phyloP scores from a whole-genome alignment of 257 asterid genomes.

The Craterostigma plantagineum region DNA sequence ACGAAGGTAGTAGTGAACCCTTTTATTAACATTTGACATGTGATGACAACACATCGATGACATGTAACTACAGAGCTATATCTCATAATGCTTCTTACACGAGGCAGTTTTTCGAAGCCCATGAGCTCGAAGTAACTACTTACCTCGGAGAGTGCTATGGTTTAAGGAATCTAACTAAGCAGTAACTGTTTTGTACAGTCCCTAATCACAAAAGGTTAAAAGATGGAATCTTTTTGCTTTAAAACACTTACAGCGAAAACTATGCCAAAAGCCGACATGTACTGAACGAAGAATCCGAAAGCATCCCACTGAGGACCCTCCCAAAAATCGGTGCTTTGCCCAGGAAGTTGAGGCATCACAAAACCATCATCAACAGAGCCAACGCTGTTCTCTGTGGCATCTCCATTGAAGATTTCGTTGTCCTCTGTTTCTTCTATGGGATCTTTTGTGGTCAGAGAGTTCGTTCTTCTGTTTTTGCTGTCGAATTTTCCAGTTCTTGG shows the following conservation, averaged over 20 bases:
- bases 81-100: too few relatives aligned
- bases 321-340: constrained; percentile 49
- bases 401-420: constrained; percentile 10
- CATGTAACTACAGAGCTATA: too few relatives aligned
- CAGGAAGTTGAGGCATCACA: constrained; percentile 72
- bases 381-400: constrained; percentile 1
- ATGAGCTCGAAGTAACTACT: too few relatives aligned
- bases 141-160: too few relatives aligned
- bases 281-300: constrained; percentile 75
- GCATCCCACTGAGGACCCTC: constrained; percentile 90
- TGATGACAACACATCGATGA: too few relatives aligned
- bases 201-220: background rate
- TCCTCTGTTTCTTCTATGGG: constrained; percentile 16
- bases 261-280: constrained; percentile 88
- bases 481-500: constrained; percentile 49
- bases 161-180: too few relatives aligned
- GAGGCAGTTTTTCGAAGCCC: too few relatives aligned
- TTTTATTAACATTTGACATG: background rate
- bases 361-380: constrained; percentile 33
- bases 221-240: background rate
- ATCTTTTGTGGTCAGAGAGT: constrained; percentile 34
- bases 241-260: constrained; percentile 50
- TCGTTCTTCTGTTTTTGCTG: constrained; percentile 45
- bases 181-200: too few relatives aligned
- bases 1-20: too few relatives aligned